Percentiles rank a stretch among this genome's conserved stretches.
Conservation (phyloP, 2,329 filamentous ascomycete genomes). For the Setomelanomma holmii region DNA sequence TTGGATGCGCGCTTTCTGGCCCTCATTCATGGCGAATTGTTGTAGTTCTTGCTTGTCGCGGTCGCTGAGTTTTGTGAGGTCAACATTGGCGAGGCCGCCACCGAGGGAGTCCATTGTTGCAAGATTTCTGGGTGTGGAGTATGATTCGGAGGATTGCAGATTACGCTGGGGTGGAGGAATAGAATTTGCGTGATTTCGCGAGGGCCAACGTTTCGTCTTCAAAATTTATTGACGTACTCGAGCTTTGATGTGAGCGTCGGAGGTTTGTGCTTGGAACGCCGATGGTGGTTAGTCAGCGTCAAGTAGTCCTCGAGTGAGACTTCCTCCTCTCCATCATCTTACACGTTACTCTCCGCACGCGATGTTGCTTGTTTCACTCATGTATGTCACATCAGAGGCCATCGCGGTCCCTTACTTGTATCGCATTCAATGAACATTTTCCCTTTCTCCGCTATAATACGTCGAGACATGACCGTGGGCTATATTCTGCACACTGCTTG, state of each 20-base stretch:
- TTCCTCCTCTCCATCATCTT: neutral
- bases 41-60: conserved; percentile 87
- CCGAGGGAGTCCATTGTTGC: conserved; percentile 41
- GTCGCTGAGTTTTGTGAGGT: conserved; percentile 77
- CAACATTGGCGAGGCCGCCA: conserved; percentile 60
- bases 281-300: conserved; percentile 12
- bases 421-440: too few species aligned
- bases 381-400: too few species aligned
- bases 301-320: neutral
- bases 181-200: neutral
- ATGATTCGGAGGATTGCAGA: too few species aligned
- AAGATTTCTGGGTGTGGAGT: too few species aligned
- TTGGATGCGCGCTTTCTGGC: conserved; percentile 79
- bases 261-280: conserved; percentile 3
- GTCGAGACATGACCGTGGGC: too few species aligned
- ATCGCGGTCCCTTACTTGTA: too few species aligned
- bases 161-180: too few species aligned
- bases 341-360: too few species aligned
- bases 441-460: too few species aligned
- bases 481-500: too few species aligned
- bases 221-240: conserved; percentile 8
- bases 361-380: too few species aligned
- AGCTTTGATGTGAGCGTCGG: conserved; percentile 6
- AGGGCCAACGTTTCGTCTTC: neutral
- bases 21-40: conserved; percentile 83